Conservation (phyloP, 2,329 filamentous ascomycete genomes). For the Apiospora saccharicola region DNA sequence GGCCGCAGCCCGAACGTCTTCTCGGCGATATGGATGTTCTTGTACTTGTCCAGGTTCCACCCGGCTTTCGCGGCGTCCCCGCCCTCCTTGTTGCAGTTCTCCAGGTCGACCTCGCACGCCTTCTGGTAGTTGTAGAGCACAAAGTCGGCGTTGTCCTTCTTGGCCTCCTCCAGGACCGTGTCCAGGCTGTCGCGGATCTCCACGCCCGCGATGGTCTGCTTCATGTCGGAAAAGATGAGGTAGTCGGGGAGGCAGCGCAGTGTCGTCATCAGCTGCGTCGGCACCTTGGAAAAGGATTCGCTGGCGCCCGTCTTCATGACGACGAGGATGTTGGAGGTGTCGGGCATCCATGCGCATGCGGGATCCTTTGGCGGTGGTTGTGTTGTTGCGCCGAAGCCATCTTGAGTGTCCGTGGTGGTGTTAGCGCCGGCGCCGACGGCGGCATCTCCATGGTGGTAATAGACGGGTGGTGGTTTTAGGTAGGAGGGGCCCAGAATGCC, state of each 20-base stretch:
- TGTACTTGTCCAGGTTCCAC: constrained; percentile 68
- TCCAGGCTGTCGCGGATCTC: constrained; percentile 56
- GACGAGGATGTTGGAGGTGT: constrained; percentile 55
- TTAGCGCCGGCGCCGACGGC: neutral
- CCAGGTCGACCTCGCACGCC: constrained; percentile 53
- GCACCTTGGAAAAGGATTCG: constrained; percentile 58
- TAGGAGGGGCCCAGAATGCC: neutral
- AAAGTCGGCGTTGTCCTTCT: constrained; percentile 57
- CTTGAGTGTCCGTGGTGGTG: neutral
- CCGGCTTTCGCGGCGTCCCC: constrained; percentile 42
- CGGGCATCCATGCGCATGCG: constrained; percentile 47
- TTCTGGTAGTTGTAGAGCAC: constrained; percentile 55
- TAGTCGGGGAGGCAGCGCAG: constrained; percentile 58
- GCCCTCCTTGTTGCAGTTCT: constrained; percentile 49
- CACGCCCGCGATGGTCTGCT: constrained; percentile 53
- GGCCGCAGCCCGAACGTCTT: constrained; percentile 59
- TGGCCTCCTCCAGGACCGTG: constrained; percentile 51
- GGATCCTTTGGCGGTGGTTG: neutral
- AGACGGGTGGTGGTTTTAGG: neutral
- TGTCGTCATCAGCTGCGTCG: constrained; percentile 61
- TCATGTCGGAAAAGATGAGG: constrained; percentile 66
- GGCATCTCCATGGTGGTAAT: neutral
- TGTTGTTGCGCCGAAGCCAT: neutral
- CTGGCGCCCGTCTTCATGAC: constrained; percentile 66
- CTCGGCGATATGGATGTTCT: constrained; percentile 66